These are phyloP conservation scores for Nicotiana tomentosiformis DNA, from an alignment of 257 asterid genomes.

Conservation along the genomic window DNA sequence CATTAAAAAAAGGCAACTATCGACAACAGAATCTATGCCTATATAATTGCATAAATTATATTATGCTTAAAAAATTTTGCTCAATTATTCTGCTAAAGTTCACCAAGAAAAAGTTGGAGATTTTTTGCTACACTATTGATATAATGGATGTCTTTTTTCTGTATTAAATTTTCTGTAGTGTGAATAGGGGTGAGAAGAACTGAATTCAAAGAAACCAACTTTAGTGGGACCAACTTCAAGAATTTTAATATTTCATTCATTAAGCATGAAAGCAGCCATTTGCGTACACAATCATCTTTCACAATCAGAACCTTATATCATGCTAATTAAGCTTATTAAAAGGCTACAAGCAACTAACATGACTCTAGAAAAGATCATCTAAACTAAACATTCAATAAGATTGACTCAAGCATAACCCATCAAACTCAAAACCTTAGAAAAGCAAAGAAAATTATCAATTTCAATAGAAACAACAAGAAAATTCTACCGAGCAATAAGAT, in stretches of 20 bases:
- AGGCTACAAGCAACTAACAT: background rate
- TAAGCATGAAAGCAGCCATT: slow-evolving; percentile 30
- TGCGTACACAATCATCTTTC: slow-evolving; percentile 16
- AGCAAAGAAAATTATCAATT: background rate
- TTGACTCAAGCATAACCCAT: background rate
- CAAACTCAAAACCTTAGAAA: background rate
- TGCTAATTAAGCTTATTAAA: background rate
- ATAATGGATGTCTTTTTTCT: background rate
- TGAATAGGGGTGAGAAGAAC: slow-evolving; percentile 24
- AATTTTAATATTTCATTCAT: slow-evolving; percentile 10
- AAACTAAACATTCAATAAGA: background rate
- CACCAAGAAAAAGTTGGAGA: background rate
- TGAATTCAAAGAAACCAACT: slow-evolving; percentile 17
- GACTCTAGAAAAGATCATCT: background rate
- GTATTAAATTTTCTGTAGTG: slow-evolving; percentile 3
- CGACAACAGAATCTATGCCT: slow-evolving; percentile 1
- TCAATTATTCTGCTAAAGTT: background rate
- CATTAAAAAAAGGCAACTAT: background rate
- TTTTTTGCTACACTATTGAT: background rate
- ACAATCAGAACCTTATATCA: slow-evolving; percentile 5
- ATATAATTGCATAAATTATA: background rate
- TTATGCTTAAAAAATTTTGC: background rate
- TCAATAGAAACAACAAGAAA: background rate
- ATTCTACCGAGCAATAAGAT: background rate
- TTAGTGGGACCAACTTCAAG: slow-evolving; percentile 34